A percentile compares a stretch with the other conserved stretches of the same genome.
phyloP scores from a whole-genome alignment of 768 basidiomycete genomes.

The Agaricus blazei region DNA sequence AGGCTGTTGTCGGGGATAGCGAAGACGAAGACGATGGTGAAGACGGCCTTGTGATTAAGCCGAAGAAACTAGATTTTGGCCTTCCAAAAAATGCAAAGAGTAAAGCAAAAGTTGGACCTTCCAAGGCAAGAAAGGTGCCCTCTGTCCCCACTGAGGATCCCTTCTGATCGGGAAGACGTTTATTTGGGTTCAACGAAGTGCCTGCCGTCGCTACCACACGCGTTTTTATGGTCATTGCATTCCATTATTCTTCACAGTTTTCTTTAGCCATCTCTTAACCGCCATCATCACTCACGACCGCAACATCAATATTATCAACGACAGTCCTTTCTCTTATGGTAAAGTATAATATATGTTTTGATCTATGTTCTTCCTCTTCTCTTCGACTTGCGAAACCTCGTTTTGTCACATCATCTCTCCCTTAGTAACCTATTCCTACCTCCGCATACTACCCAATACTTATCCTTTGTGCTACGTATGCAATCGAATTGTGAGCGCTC shows the following conservation, averaged over 20 bases:
- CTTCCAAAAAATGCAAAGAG: constrained; percentile 4
- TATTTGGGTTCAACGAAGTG: neutral
- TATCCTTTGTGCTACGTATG: neutral
- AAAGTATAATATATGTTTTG: neutral
- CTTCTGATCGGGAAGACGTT: neutral
- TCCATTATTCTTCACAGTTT: neutral
- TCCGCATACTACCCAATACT: neutral
- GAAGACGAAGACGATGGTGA: constrained; percentile 6
- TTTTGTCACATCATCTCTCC: neutral
- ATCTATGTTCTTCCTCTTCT: neutral
- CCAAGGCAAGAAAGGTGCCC: neutral
- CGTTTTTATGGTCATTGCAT: neutral
- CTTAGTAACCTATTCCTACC: neutral
- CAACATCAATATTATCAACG: neutral
- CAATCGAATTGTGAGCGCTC: neutral
- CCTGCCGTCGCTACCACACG: neutral
- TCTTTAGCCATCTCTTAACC: neutral
- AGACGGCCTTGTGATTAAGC: constrained; percentile 3
- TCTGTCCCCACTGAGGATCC: neutral
- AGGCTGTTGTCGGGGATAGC: neutral
- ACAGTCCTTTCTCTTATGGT: neutral
- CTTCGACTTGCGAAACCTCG: constrained; percentile 9
- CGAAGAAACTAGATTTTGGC: constrained; percentile 13
- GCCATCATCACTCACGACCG: neutral
- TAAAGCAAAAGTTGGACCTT: neutral